These are phyloP conservation scores for Ophiostoma pallidulum DNA, from an alignment of 2,329 filamentous ascomycete species.

Conservation along the genomic window DNA sequence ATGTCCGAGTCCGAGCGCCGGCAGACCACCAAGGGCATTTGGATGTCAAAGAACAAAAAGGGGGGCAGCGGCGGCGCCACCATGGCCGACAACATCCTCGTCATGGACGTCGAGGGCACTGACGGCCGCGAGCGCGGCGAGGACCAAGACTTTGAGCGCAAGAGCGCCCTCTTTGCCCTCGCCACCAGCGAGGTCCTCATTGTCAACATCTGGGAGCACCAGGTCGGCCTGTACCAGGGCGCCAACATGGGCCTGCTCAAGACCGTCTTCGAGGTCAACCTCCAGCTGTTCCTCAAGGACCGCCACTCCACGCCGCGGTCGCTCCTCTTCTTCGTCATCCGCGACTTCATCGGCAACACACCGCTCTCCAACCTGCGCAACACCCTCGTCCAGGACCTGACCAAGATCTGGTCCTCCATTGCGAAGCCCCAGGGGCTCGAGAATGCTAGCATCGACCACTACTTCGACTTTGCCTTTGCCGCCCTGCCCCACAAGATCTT, in stretches of 20 bases:
- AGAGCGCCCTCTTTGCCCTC: constrained; percentile 92
- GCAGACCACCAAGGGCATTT: constrained; percentile 98
- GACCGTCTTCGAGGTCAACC: constrained; percentile 97
- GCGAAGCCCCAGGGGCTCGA: constrained; percentile 88
- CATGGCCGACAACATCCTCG: constrained; percentile 96
- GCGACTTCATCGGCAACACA: constrained; percentile 88
- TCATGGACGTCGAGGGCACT: constrained; percentile 98
- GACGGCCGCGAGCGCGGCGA: constrained; percentile 93
- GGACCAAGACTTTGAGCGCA: constrained; percentile 97
- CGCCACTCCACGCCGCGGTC: constrained; percentile 85
- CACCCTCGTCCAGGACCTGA: constrained; percentile 82
- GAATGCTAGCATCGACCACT: constrained; percentile 83
- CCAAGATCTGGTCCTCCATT: constrained; percentile 84
- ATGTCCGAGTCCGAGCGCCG: constrained; percentile 92
- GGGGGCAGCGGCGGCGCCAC: constrained; percentile 37
- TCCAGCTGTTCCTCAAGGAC: constrained; percentile 94
- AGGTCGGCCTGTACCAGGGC: constrained; percentile 94
- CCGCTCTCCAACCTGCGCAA: constrained; percentile 83
- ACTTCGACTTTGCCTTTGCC: constrained; percentile 97
- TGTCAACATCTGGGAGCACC: constrained; percentile 98
- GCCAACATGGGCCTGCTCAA: constrained; percentile 98
- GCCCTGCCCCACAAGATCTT: constrained; percentile 94
- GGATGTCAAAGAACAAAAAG: constrained; percentile 96
- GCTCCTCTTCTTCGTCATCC: constrained; percentile 95
- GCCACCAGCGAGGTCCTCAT: constrained; percentile 97